Percentiles rank a stretch among this genome's conserved stretches.
phyloP scores from a whole-genome alignment of 78 protist genomes.

The Dictyostelium firmibasis region DNA sequence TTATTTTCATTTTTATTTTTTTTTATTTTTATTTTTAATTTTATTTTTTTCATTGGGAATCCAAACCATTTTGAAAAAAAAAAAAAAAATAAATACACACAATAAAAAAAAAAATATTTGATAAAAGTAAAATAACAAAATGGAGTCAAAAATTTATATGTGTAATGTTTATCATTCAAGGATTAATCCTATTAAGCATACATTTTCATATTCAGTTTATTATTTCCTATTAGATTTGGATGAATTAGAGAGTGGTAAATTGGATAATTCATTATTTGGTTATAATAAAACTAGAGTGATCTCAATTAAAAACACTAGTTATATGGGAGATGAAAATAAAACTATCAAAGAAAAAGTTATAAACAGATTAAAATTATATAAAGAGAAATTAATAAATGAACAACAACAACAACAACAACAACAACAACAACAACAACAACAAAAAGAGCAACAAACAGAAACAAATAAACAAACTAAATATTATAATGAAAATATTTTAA shows the following conservation, averaged over 20 bases:
- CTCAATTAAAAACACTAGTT: slow-evolving; percentile 7
- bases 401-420: not conserved
- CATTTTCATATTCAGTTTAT: slow-evolving; percentile 31
- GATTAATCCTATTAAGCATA: slow-evolving; percentile 30
- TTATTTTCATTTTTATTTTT: no score
- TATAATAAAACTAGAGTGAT: slow-evolving; percentile 7
- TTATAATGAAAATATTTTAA: not conserved
- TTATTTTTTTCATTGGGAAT: no score
- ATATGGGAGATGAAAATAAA: slow-evolving; percentile 24
- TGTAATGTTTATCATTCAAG: slow-evolving; percentile 54
- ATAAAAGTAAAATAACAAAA: not conserved
- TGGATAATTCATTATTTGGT: slow-evolving; percentile 11
- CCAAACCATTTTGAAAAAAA: no score
- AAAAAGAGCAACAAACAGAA: not conserved
- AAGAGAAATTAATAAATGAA: not conserved
- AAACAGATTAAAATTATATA: not conserved
- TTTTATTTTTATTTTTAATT: no score
- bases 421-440: not conserved
- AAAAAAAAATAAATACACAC: no score
- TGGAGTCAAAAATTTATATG: slow-evolving; percentile 27
- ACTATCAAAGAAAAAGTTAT: slow-evolving; percentile 10
- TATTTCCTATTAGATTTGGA: slow-evolving; percentile 52
- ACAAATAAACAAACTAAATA: not conserved
- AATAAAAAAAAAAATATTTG: no score
- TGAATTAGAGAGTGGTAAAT: slow-evolving; percentile 36